Conservation (phyloP, 371 early-diverging fungal genomes). For the Dinochytrium kinnereticum region DNA sequence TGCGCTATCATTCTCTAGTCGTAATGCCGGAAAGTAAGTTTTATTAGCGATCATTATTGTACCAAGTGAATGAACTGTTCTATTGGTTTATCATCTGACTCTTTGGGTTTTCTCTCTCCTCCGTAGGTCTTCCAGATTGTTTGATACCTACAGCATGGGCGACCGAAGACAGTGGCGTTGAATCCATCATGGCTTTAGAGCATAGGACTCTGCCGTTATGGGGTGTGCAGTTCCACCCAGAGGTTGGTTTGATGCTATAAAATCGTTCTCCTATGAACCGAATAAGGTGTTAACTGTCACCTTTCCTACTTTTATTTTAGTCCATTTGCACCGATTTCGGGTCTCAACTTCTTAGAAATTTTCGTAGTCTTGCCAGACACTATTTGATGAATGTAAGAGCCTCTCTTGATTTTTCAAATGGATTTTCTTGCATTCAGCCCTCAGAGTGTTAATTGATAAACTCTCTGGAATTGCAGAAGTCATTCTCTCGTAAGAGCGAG, state of each 20-base stretch:
- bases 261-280: not conserved
- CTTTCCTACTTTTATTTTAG: constrained; percentile 24
- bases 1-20: constrained; percentile 91
- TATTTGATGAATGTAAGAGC: constrained; percentile 31
- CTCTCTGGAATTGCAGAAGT: too few species aligned
- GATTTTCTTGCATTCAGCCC: too few species aligned
- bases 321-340: constrained; percentile 89
- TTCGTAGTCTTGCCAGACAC: constrained; percentile 58
- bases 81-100: too few species aligned
- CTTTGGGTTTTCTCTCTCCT: not conserved
- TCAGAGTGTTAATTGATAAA: too few species aligned
- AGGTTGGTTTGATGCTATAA: constrained; percentile 44
- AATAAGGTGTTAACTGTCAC: too few species aligned
- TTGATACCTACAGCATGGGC: constrained; percentile 65
- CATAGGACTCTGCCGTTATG: constrained; percentile 76
- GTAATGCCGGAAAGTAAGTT: constrained; percentile 51
- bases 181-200: constrained; percentile 81
- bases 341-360: constrained; percentile 71
- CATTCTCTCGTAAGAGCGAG: too few species aligned
- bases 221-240: constrained; percentile 97
- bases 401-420: not conserved
- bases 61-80: too few species aligned
- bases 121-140: constrained; percentile 59
- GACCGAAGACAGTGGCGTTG: constrained; percentile 48
- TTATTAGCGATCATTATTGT: too few species aligned